Conservation (phyloP, 768 basidiomycete genomes). For the Suillus weaverae region DNA sequence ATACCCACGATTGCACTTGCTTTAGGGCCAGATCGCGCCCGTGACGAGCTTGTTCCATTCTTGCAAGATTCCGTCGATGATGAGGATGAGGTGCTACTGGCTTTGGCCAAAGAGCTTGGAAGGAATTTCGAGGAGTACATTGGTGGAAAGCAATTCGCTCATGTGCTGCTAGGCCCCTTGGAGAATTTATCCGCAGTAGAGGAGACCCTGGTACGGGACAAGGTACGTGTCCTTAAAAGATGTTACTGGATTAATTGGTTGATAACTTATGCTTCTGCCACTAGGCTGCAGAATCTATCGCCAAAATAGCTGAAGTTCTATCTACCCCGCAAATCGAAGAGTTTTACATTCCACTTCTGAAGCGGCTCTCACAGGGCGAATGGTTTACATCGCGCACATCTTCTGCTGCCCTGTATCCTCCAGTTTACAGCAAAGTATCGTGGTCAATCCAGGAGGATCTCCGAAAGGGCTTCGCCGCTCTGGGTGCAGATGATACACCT, state of each 20-base stretch:
- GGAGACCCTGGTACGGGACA: slow-evolving; percentile 96
- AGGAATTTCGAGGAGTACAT: slow-evolving; percentile 91
- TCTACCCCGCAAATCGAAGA: slow-evolving; percentile 82
- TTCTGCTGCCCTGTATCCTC: slow-evolving; percentile 88
- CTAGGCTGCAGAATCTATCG: slow-evolving; percentile 94
- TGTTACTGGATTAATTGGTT: background rate
- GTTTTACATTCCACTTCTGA: slow-evolving; percentile 87
- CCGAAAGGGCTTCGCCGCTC: slow-evolving; percentile 76
- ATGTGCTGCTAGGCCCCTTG: slow-evolving; percentile 85
- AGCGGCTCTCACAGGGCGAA: slow-evolving; percentile 87
- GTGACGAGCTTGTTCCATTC: slow-evolving; percentile 95
- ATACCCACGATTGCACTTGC: slow-evolving; percentile 98
- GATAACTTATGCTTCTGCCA: slow-evolving; percentile 15
- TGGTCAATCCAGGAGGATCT: slow-evolving; percentile 80
- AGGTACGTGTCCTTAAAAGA: slow-evolving; percentile 50
- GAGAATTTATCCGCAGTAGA: slow-evolving; percentile 97
- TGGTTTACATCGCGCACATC: slow-evolving; percentile 99
- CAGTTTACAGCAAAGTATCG: slow-evolving; percentile 82
- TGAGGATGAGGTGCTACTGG: slow-evolving; percentile 96
- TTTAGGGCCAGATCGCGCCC: slow-evolving; percentile 90
- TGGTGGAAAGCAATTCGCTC: slow-evolving; percentile 85
- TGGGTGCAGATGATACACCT: slow-evolving; percentile 94
- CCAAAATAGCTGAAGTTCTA: slow-evolving; percentile 80
- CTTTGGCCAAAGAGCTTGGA: slow-evolving; percentile 93
- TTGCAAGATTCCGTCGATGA: slow-evolving; percentile 99